Percentiles rank a stretch among this genome's conserved stretches.
These are phyloP conservation scores for Puccinia horiana DNA, from an alignment of 1,284 basidiomycete genomes.

Conservation along the genomic window DNA sequence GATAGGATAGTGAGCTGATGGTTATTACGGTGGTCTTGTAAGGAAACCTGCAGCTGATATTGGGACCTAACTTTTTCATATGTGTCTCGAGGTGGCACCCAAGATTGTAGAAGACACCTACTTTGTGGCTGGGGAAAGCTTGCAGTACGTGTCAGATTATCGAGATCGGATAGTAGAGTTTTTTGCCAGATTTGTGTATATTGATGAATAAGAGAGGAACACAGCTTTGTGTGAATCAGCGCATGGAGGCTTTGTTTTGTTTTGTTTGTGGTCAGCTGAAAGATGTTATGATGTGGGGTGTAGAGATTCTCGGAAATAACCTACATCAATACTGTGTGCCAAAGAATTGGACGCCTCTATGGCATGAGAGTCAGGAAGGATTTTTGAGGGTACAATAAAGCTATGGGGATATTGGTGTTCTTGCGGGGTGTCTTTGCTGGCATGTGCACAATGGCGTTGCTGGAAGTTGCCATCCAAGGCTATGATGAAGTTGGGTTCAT, in stretches of 20 bases:
- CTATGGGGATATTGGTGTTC: background rate
- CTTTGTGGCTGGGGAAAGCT: background rate
- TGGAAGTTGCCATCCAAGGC: background rate
- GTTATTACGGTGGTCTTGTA: too few relatives aligned
- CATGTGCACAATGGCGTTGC: background rate
- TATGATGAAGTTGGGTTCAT: background rate
- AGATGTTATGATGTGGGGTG: background rate
- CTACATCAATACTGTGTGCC: background rate
- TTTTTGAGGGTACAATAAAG: background rate
- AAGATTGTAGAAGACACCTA: conserved; percentile 12
- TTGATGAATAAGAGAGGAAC: background rate
- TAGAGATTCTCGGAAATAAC: too few relatives aligned
- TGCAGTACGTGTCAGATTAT: background rate
- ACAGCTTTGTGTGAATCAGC: background rate
- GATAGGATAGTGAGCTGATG: too few relatives aligned
- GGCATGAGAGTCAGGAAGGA: background rate
- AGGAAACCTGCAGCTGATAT: too few relatives aligned
- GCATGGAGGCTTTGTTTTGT: background rate
- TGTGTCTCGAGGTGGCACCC: conserved; percentile 1
- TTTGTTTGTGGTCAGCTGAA: background rate
- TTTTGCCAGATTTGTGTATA: background rate
- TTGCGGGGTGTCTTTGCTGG: background rate
- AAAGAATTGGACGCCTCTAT: background rate
- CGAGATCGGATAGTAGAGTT: background rate
- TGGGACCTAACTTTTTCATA: conserved; percentile 10